Percentiles rank a stretch among this genome's conserved stretches.
phyloP scores from a whole-genome alignment of 2,329 filamentous ascomycete genomes.

The Scortechinia acanthostroma region DNA sequence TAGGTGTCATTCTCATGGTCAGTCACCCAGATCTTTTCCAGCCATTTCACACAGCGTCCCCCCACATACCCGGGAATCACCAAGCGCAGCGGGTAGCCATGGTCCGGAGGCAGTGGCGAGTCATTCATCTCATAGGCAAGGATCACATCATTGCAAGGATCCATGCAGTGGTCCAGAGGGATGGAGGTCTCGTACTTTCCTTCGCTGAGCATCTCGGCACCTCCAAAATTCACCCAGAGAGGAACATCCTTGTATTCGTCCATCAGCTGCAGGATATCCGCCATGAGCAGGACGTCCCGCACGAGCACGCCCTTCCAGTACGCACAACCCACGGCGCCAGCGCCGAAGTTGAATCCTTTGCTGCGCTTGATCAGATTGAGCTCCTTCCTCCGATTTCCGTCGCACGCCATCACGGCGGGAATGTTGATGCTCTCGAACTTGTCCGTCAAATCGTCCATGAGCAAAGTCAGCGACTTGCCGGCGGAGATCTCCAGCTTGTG shows the following conservation, averaged over 20 bases:
- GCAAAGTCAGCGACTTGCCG: conserved; percentile 67
- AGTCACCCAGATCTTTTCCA: conserved; percentile 54
- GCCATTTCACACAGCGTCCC: conserved; percentile 64
- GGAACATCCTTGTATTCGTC: not conserved
- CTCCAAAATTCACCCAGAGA: not conserved
- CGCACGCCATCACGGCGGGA: conserved; percentile 83
- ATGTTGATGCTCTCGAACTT: conserved; percentile 78
- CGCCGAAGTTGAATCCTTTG: conserved; percentile 90
- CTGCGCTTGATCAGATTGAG: conserved; percentile 86
- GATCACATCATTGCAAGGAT: conserved; percentile 56
- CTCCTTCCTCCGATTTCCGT: conserved; percentile 85
- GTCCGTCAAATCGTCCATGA: conserved; percentile 63
- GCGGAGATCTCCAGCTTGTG: conserved; percentile 75
- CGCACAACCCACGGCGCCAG: conserved; percentile 79
- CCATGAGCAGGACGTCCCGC: conserved; percentile 16
- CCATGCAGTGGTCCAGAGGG: conserved; percentile 47
- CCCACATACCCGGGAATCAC: conserved; percentile 62
- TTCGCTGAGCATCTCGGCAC: not conserved
- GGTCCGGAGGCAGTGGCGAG: conserved; percentile 50
- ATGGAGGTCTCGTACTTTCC: conserved; percentile 50
- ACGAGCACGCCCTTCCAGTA: conserved; percentile 80
- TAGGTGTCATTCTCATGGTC: conserved; percentile 52
- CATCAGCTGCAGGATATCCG: not conserved
- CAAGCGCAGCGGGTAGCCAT: conserved; percentile 57
- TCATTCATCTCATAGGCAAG: conserved; percentile 63